Evolutionary conservation across 192 early-diverging fungal species (phyloP).

Genomic region (Thamnidium elegans): DNA sequence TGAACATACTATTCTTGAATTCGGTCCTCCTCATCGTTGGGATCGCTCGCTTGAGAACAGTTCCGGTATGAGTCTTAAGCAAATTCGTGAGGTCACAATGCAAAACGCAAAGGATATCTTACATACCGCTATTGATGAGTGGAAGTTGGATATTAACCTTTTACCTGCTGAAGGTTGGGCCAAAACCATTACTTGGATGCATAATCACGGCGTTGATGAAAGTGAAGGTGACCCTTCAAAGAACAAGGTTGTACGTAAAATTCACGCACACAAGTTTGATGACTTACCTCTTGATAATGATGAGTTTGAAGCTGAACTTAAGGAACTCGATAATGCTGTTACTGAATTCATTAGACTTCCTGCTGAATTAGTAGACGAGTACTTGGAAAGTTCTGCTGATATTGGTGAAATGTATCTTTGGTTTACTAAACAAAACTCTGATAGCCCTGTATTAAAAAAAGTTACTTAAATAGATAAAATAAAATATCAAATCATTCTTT

Average conservation of each 20-base stretch:
- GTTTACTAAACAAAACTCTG: slow-evolving; percentile 27
- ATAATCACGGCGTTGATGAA: slow-evolving; percentile 1
- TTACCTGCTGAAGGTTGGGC: slow-evolving; percentile 35
- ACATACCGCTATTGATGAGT: slow-evolving; percentile 16
- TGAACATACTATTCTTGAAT: slow-evolving; percentile 36
- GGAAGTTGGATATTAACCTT: slow-evolving; percentile 32
- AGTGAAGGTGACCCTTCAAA: neutral
- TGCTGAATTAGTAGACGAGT: slow-evolving; percentile 20
- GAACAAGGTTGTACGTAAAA: slow-evolving; percentile 20
- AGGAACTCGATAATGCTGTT: slow-evolving; percentile 19
- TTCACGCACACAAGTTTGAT: slow-evolving; percentile 36
- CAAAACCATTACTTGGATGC: slow-evolving; percentile 23
- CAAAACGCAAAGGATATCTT: slow-evolving; percentile 24
- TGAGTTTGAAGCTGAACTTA: slow-evolving; percentile 36
- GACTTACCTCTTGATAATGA: slow-evolving; percentile 21
- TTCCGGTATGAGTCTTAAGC: neutral
- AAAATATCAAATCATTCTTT: neutral
- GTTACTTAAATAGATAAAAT: too few relatives aligned
- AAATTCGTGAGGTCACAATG: slow-evolving; percentile 19
- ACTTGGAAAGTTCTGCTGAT: slow-evolving; percentile 14
- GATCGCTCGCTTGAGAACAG: slow-evolving; percentile 25
- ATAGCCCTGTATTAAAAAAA: neutral
- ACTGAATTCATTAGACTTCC: slow-evolving; percentile 33
- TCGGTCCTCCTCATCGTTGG: slow-evolving; percentile 37
- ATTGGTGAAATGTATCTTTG: slow-evolving; percentile 42